Evolutionary conservation across 331 rosid genomes (phyloP), one percentile per base, ranked within the genome.

Genomic region (Quercus phellos): DNA sequence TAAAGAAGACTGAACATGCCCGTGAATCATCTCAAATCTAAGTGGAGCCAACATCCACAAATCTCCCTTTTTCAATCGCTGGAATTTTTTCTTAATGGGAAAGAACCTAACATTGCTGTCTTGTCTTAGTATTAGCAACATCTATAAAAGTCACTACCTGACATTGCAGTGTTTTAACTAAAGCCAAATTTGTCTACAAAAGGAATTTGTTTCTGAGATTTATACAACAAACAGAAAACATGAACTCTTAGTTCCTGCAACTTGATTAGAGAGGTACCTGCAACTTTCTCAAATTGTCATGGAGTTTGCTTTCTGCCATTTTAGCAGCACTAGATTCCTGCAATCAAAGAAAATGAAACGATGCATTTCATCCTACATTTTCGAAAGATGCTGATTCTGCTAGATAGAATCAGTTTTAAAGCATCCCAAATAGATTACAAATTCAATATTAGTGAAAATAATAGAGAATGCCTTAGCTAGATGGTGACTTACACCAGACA

Each of bases 271-370:
- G 51, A 63, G 76, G 59, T 86, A 89, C 94, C 96, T 94, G 88
- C 56, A 91, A 83, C 69, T 84, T 92, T 17, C 54, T 75, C 18
- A 54, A 30, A 67, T 90, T 92, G 27, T 92, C 99, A 46, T 84
- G 94, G 69, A 92, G 89, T 88, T 84, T 94, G 86, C 82, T 81
- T 64, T 91, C 83, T 74, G 97, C 90, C 77, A 82, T 67, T 82
- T 81, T 90, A 42, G 98, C 96, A 74, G 22, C 68, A 53, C 85
- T 74, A 74, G 88, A 30, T 82, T 91, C 96, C 99, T 94, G 90
- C 80, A 46, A 53, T 32, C 76, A 75, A 74, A 74, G 17, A 55
- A 29, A 75, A 63, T 70, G 7, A 66, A 58, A 78, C 70, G 55
- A 69, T 66, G 59, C 17, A 55, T 12, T 32, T 55, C 74, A 46